Evolutionary conservation across 805 yeast species (phyloP), one percentile per base, ranked within the genome.

Genomic region (Ogataea zsoltii): DNA sequence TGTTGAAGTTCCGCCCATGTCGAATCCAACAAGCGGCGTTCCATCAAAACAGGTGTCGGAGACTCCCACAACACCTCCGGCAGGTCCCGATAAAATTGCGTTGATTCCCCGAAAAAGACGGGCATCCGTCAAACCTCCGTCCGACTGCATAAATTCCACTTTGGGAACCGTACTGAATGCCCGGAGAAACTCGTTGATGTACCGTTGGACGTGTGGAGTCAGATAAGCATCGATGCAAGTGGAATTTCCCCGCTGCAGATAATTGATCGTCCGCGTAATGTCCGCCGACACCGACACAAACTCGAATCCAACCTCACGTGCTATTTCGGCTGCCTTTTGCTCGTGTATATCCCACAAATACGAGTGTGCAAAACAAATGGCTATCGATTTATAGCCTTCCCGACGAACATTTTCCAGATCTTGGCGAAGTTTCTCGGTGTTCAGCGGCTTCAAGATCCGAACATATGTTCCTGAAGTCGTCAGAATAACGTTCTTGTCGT

Each of bases 1-100:
- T 1, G 96, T 86, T 0, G 91, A 84, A 1, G 96, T 87, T 35
- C 96, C 96, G 41, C 96, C 96, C 90, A 87, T 85, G 63, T 87
- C 96, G 55, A 88, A 85, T 0, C 94, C 94, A 44, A 87, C 77
- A 33, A 85, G 70, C 0, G 95, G 89, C 15, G 74, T 72, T 42
- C 74, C 74, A 49, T 79, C 72, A 59, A 73, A 88, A 48, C 95
- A 86, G 0, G 97, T 90, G 41, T 79, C 74, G 0, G 96, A 86
- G 56, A 81, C 87, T 0, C 97, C 98, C 25, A 91, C 96, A 47
- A 91, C 95, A 38, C 98, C 98, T 28, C 97, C 98, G n/a, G 97
- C 98, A 4, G 98, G 98, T 2, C 98, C 98, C 1, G 96, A 88
- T 28, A 91, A 67, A 39, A 91, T 85, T 2, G 97, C 96, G 54